These are phyloP conservation scores for Fusarium coffeatum DNA, from an alignment of 2,329 filamentous ascomycete species.

Conservation along the genomic window DNA sequence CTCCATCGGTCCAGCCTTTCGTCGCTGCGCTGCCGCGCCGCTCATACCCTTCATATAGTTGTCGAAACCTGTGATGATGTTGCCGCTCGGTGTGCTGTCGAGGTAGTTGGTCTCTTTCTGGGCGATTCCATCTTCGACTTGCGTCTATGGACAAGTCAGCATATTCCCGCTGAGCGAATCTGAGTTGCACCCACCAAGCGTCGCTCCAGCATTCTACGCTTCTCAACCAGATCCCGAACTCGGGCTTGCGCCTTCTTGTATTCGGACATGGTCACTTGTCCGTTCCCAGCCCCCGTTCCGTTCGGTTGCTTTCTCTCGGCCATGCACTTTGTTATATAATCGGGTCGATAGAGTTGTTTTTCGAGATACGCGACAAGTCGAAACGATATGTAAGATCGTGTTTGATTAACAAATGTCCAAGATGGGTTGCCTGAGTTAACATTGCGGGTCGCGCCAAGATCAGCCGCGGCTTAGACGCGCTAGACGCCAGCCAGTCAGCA, in stretches of 20 bases:
- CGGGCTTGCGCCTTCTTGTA: slow-evolving; percentile 63
- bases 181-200: slow-evolving; percentile 50
- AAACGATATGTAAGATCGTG: slow-evolving; percentile 7
- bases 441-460: slow-evolving; percentile 23
- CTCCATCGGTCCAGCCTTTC: slow-evolving; percentile 73
- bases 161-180: slow-evolving; percentile 47
- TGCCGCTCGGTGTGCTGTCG: slow-evolving; percentile 87
- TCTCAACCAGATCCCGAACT: slow-evolving; percentile 61
- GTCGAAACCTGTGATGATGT: slow-evolving; percentile 98
- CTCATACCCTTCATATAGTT: slow-evolving; percentile 93
- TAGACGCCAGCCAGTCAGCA: slow-evolving; percentile 3
- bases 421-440: slow-evolving; percentile 6
- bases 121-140: slow-evolving; percentile 81
- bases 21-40: slow-evolving; percentile 70
- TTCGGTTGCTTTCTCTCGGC: slow-evolving; percentile 49
- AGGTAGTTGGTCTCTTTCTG: slow-evolving; percentile 89
- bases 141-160: slow-evolving; percentile 47
- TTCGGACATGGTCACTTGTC: slow-evolving; percentile 56
- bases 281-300: slow-evolving; percentile 41
- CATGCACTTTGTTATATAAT: slow-evolving; percentile 41
- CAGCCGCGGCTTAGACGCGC: slow-evolving; percentile 9
- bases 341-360: neutral
- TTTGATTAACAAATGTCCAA: slow-evolving; percentile 13
- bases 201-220: slow-evolving; percentile 54
- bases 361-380: neutral